phyloP scores from a whole-genome alignment of 352 stramenopile genomes.

The Blastocystis sp. region DNA sequence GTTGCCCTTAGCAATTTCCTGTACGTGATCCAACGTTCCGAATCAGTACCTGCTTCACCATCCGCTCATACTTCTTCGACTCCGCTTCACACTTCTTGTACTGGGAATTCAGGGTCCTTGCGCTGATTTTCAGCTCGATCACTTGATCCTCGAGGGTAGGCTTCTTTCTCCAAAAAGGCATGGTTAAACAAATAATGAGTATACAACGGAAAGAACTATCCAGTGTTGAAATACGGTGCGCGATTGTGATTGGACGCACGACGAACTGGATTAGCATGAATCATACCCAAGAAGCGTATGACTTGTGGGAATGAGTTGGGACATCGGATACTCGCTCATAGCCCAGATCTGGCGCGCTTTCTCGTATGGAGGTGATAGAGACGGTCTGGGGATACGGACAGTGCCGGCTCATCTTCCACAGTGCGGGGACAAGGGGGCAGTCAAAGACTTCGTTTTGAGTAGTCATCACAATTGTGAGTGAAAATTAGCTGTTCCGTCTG shows the following conservation, averaged over 20 bases:
- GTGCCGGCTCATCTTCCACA: too few relatives aligned
- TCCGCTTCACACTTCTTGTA: slow-evolving; percentile 44
- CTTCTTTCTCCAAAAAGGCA: slow-evolving; percentile 55
- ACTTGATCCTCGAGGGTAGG: slow-evolving; percentile 61
- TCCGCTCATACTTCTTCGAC: slow-evolving; percentile 40
- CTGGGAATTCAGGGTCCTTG: slow-evolving; percentile 32
- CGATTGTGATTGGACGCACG: not conserved
- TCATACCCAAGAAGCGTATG: too few relatives aligned
- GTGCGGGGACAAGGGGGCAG: too few relatives aligned
- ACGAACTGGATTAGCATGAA: not conserved
- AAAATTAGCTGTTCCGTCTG: not conserved
- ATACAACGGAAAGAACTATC: not conserved
- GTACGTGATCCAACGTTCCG: not conserved
- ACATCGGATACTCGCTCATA: too few relatives aligned
- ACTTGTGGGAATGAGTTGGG: too few relatives aligned
- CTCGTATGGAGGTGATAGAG: too few relatives aligned
- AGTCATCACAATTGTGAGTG: too few relatives aligned
- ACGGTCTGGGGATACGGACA: too few relatives aligned
- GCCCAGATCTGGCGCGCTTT: too few relatives aligned
- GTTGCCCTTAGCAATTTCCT: slow-evolving; percentile 60
- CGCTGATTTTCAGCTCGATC: slow-evolving; percentile 53
- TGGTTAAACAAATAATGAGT: slow-evolving; percentile 2
- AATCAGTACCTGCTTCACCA: slow-evolving; percentile 2
- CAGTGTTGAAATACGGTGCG: not conserved
- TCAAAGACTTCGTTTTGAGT: too few relatives aligned